Evolutionary conservation across 164 flowering plant genomes (phyloP).

Genomic region (Vitis labrusca): DNA sequence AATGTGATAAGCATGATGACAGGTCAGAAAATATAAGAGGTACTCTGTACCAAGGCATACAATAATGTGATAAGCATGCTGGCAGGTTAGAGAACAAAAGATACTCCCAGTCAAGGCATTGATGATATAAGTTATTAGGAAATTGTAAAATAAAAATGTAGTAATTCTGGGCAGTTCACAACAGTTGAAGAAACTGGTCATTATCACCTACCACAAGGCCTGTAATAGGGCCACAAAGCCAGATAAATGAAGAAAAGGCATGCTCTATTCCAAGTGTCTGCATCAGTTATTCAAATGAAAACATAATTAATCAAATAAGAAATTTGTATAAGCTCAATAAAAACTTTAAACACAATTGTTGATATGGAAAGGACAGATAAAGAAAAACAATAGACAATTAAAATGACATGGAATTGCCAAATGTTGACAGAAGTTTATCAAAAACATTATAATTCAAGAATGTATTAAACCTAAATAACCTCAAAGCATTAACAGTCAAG

Average conservation of each 20-base stretch:
- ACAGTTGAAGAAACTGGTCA: constrained; percentile 2
- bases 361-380: not conserved
- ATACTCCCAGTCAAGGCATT: not conserved
- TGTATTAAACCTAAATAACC: not conserved
- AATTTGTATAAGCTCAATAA: not conserved
- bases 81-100: not conserved
- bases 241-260: constrained; percentile 96
- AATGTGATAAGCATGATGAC: no score
- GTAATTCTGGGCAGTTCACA: not conserved
- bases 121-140: not conserved
- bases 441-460: not conserved
- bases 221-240: constrained; percentile 99
- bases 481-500: not conserved
- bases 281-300: constrained; percentile 25
- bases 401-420: not conserved
- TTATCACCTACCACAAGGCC: constrained; percentile 92
- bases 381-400: not conserved
- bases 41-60: no score
- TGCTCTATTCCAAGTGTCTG: constrained; percentile 98
- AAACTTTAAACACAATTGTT: not conserved
- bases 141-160: not conserved
- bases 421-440: not conserved
- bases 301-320: constrained; percentile 6
- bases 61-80: not conserved
- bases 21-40: no score